A percentile compares a stretch with the other conserved stretches of the same genome.
Conservation (phyloP, 2,329 filamentous ascomycete species). For the Ascochyta pisi region DNA sequence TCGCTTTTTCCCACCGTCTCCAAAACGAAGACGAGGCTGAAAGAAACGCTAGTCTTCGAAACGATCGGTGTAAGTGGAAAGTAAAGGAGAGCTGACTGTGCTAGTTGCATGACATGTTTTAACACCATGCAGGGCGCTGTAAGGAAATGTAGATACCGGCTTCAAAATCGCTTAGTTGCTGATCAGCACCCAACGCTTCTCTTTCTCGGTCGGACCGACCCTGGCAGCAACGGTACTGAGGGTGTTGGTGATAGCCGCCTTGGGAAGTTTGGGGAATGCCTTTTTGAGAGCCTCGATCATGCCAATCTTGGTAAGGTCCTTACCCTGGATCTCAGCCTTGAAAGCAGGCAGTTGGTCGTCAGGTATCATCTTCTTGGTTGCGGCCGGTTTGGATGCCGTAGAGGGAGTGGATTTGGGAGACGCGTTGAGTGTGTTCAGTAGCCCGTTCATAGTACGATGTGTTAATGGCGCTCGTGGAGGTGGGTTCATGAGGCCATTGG, state of each 20-base stretch:
- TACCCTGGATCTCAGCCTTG: conserved; percentile 72
- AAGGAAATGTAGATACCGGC: not conserved
- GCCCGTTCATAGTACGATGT: conserved; percentile 46
- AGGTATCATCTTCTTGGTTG: conserved; percentile 60
- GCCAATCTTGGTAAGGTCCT: conserved; percentile 75
- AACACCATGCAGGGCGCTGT: not conserved
- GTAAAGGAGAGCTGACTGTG: not conserved
- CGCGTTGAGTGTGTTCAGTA: conserved; percentile 41
- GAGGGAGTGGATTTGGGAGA: conserved; percentile 23
- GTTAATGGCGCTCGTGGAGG: conserved; percentile 53
- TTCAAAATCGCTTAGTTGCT: conserved; percentile 19
- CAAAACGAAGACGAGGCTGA: not conserved
- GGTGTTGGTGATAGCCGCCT: conserved; percentile 74
- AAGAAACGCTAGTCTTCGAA: not conserved
- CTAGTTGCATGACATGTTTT: not conserved
- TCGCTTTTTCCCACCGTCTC: not conserved
- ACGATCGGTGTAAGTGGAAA: not conserved
- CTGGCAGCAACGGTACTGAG: conserved; percentile 70
- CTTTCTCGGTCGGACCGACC: conserved; percentile 66
- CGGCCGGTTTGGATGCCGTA: conserved; percentile 42
- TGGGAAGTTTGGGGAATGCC: conserved; percentile 73
- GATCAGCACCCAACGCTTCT: conserved; percentile 66
- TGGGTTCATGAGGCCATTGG: conserved; percentile 46
- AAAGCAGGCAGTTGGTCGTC: conserved; percentile 70
- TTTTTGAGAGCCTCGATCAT: conserved; percentile 78